phyloP scores from a whole-genome alignment of 306 rosid species.

The Arachis hypogaea region DNA sequence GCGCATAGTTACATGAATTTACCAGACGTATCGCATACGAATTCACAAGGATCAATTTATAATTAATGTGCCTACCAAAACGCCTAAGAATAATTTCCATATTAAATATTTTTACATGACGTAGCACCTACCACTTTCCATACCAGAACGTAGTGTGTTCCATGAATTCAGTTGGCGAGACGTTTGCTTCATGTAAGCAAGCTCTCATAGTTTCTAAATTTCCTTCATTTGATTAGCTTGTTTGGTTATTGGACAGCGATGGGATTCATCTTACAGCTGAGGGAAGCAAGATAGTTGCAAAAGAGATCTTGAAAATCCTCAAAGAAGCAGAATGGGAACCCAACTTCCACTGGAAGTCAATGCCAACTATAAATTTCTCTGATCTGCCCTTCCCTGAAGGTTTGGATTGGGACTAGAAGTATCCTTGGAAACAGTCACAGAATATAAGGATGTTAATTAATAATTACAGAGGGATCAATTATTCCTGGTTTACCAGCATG shows the following conservation, averaged over 20 bases:
- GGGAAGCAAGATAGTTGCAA: conserved; percentile 70
- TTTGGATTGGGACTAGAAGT: conserved; percentile 30
- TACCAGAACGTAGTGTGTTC: too few relatives aligned
- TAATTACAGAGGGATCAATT: too few relatives aligned
- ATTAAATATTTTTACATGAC: too few relatives aligned
- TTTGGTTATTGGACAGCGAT: conserved; percentile 51
- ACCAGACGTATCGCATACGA: too few relatives aligned
- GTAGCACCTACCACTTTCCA: too few relatives aligned
- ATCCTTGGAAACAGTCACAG: too few relatives aligned
- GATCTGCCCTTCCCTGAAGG: background rate
- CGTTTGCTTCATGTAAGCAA: conserved; percentile 69
- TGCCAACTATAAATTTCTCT: conserved; percentile 45
- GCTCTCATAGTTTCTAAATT: background rate
- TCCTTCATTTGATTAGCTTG: background rate
- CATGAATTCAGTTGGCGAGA: conserved; percentile 47
- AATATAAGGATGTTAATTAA: too few relatives aligned
- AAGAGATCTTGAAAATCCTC: conserved; percentile 62
- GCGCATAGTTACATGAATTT: too few relatives aligned
- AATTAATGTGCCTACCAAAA: conserved; percentile 40
- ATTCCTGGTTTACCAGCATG: too few relatives aligned
- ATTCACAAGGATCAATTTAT: background rate
- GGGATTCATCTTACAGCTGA: conserved; percentile 71
- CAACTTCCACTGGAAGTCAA: conserved; percentile 52
- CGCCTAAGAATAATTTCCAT: too few relatives aligned
- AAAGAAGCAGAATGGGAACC: conserved; percentile 81